Evolutionary conservation across 1,284 basidiomycete species (phyloP).

Genomic region (Ganoderma boninense): DNA sequence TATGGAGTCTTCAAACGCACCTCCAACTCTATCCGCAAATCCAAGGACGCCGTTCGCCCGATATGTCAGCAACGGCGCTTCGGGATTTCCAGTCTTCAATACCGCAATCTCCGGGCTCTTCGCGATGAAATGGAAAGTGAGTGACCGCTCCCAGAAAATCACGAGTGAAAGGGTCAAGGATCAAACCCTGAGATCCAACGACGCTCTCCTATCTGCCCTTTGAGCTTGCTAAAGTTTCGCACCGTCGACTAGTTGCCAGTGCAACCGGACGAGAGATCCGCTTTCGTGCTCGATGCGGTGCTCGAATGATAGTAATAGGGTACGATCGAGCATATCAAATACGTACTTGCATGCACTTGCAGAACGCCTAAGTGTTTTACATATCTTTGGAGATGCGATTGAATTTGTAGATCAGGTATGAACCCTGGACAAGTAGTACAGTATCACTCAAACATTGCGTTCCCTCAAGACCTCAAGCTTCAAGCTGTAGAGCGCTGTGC

Average conservation of each 20-base stretch:
- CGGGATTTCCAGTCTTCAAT: not conserved
- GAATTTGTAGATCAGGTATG: not conserved
- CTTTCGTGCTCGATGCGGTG: not conserved
- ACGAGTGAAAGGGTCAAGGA: not conserved
- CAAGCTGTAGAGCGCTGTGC: no score
- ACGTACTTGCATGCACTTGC: not conserved
- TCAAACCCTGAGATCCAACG: not conserved
- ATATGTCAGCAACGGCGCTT: not conserved
- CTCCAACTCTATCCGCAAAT: not conserved
- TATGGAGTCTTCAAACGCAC: not conserved
- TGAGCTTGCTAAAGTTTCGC: not conserved
- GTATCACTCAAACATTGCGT: no score
- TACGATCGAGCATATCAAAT: not conserved
- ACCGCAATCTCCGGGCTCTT: not conserved
- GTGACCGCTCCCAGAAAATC: not conserved
- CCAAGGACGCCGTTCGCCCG: not conserved
- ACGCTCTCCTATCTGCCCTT: not conserved
- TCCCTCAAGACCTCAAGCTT: no score
- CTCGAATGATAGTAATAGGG: not conserved
- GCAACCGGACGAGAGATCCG: constrained; percentile 1
- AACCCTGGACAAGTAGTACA: no score
- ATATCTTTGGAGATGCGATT: not conserved
- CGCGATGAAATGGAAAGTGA: not conserved
- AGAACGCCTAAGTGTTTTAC: no score
- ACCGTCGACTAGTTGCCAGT: not conserved